Evolutionary conservation across 768 basidiomycete genomes (phyloP).

Genomic region (Xanthoconium purpureum): DNA sequence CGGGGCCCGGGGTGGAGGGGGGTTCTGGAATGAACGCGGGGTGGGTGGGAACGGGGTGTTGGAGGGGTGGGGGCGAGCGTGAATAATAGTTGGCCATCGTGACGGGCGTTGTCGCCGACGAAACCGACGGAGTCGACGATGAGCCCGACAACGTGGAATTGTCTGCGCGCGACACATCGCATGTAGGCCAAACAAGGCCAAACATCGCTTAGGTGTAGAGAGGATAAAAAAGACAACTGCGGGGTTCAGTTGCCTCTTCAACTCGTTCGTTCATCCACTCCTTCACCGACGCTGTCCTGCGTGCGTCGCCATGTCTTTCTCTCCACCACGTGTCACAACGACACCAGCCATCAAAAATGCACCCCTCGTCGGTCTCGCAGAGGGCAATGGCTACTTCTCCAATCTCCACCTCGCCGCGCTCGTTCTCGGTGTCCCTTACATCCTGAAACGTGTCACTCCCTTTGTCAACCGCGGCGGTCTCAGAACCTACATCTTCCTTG

Average conservation of each 20-base stretch:
- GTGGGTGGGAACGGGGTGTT: slow-evolving; percentile 86
- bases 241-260: background rate
- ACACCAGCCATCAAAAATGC: slow-evolving; percentile 82
- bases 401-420: slow-evolving; percentile 75
- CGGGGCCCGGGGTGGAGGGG: slow-evolving; percentile 66
- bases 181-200: slow-evolving; percentile 14
- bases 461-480: slow-evolving; percentile 81
- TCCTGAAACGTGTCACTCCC: slow-evolving; percentile 80
- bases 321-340: slow-evolving; percentile 58
- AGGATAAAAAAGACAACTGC: slow-evolving; percentile 24
- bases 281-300: slow-evolving; percentile 7
- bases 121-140: background rate
- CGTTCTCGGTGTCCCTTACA: slow-evolving; percentile 77
- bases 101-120: background rate
- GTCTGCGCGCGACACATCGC: background rate
- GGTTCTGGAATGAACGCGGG: slow-evolving; percentile 84
- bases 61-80: slow-evolving; percentile 73
- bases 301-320: slow-evolving; percentile 38
- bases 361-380: slow-evolving; percentile 74
- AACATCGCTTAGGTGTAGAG: slow-evolving; percentile 8
- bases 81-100: slow-evolving; percentile 39
- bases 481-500: slow-evolving; percentile 81
- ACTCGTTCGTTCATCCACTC: slow-evolving; percentile 19
- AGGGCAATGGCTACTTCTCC: slow-evolving; percentile 83
- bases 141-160: background rate